Percentiles rank a stretch among this genome's conserved stretches.
Conservation (phyloP, 2,329 filamentous ascomycete species). For the Pleomassaria siparia region DNA sequence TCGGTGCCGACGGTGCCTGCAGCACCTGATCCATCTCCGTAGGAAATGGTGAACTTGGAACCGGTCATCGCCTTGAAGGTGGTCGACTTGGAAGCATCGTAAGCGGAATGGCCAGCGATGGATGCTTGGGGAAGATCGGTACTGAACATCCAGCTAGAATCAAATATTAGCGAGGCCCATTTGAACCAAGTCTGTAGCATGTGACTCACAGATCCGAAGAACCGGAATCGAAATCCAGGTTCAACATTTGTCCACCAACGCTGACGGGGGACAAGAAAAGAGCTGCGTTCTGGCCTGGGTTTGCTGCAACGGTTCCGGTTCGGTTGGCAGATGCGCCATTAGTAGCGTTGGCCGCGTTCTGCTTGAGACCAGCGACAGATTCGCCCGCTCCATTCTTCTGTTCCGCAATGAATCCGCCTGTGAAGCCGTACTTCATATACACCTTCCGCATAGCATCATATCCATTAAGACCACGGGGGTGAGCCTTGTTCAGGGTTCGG, state of each 20-base stretch:
- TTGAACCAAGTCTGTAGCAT: conserved; percentile 10
- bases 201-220: conserved; percentile 65
- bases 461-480: conserved; percentile 56
- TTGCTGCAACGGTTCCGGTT: conserved; percentile 64
- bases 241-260: conserved; percentile 69
- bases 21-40: conserved; percentile 68
- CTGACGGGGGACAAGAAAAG: conserved; percentile 70
- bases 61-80: conserved; percentile 54
- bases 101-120: conserved; percentile 57
- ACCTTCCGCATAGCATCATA: conserved; percentile 64
- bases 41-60: conserved; percentile 63
- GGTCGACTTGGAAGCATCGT: conserved; percentile 55
- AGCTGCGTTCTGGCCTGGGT: conserved; percentile 64
- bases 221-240: conserved; percentile 75
- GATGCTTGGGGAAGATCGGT: conserved; percentile 53
- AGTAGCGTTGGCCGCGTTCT: conserved; percentile 2
- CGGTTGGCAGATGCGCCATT: conserved; percentile 30
- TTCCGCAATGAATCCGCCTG: conserved; percentile 44
- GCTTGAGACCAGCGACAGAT: background rate
- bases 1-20: conserved; percentile 68
- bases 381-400: conserved; percentile 15
- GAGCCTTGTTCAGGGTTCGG: conserved; percentile 58
- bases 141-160: conserved; percentile 67
- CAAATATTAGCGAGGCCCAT: conserved; percentile 8
- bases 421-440: conserved; percentile 65